Evolutionary conservation across 148 eudicot species (phyloP).

Genomic region (Polygonum maritimum): DNA sequence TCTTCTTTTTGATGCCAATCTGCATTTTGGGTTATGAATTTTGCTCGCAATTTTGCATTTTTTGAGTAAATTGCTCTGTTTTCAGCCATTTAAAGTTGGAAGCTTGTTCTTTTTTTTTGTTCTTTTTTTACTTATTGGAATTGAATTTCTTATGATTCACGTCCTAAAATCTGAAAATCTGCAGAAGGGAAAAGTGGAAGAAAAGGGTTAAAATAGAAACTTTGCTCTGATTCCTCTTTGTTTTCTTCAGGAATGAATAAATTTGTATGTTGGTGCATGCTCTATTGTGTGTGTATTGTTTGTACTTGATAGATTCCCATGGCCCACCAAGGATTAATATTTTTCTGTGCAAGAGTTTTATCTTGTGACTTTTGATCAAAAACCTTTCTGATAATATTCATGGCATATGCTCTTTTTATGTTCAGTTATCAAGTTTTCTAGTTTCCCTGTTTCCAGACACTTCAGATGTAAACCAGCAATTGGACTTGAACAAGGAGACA

Average conservation of each 20-base stretch:
- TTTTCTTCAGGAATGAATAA: background rate
- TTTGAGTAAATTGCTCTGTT: background rate
- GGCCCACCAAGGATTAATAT: background rate
- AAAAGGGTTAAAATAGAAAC: background rate
- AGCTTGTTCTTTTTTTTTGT: background rate
- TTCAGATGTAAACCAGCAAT: background rate
- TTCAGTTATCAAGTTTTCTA: background rate
- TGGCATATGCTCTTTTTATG: background rate
- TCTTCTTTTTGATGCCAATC: background rate
- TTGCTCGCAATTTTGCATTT: background rate
- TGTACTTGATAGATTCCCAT: background rate
- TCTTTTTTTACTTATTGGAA: background rate
- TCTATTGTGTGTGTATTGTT: background rate
- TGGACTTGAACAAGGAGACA: slow-evolving; percentile 5
- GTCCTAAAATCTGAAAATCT: background rate
- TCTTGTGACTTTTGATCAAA: no score
- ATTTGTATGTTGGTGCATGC: background rate
- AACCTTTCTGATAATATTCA: background rate
- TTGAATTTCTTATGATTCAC: background rate
- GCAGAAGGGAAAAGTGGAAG: no score
- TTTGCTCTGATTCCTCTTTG: background rate
- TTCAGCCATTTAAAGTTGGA: background rate
- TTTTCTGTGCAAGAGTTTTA: background rate
- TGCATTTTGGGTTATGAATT: background rate
- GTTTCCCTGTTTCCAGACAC: slow-evolving; percentile 7